These are phyloP conservation scores for Crataegus laevigata DNA, from an alignment of 306 rosid species.

Conservation along the genomic window DNA sequence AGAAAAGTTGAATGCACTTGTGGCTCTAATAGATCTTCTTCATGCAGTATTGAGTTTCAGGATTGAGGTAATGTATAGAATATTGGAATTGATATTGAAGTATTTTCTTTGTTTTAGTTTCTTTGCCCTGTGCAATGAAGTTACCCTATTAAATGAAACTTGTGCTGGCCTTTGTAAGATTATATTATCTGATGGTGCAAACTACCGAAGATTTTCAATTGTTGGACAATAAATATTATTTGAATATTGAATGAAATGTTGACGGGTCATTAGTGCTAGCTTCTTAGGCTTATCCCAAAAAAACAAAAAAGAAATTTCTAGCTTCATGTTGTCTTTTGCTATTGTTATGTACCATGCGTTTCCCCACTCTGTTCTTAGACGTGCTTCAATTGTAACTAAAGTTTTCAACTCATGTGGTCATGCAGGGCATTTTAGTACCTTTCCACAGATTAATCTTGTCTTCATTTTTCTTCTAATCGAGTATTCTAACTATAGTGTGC, in stretches of 20 bases:
- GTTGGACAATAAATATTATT: background rate
- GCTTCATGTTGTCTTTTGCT: background rate
- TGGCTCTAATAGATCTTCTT: conserved; percentile 81
- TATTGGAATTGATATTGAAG: background rate
- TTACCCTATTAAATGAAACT: background rate
- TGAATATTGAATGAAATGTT: background rate
- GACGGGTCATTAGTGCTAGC: background rate
- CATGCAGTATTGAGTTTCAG: conserved; percentile 67
- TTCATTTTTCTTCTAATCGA: background rate
- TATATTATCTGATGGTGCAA: background rate
- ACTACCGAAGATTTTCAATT: background rate
- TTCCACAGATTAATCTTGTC: background rate
- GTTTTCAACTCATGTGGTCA: background rate
- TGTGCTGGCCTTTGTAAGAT: background rate
- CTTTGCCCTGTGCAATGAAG: background rate
- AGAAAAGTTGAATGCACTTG: conserved; percentile 78
- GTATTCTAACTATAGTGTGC: background rate
- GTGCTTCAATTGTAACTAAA: background rate
- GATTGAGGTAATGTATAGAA: conserved; percentile 51
- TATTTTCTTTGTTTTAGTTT: background rate
- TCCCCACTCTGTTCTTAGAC: background rate
- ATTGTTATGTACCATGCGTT: background rate
- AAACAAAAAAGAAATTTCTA: background rate
- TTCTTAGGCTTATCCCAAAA: background rate
- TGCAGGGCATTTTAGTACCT: background rate